These are phyloP conservation scores for Crotalaria pallida DNA, from an alignment of 306 rosid genomes.

Conservation along the genomic window DNA sequence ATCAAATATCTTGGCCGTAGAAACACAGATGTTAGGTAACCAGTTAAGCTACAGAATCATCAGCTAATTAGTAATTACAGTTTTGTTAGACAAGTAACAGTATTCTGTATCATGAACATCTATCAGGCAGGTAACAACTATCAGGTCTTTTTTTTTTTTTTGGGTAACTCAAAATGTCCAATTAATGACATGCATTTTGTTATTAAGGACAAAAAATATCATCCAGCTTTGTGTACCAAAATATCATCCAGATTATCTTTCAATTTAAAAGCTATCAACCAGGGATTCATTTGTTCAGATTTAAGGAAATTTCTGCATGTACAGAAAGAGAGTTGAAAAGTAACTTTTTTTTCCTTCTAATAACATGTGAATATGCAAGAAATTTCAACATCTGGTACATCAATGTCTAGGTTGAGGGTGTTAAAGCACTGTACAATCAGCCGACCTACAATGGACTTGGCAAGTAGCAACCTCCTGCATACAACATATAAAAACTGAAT, in stretches of 20 bases:
- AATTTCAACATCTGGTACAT: slow-evolving; percentile 23
- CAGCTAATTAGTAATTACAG: too few relatives aligned
- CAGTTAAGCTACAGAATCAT: not conserved
- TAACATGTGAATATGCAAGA: slow-evolving; percentile 37
- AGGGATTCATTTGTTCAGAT: not conserved
- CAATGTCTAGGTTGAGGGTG: slow-evolving; percentile 31
- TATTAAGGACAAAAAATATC: not conserved
- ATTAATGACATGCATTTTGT: not conserved
- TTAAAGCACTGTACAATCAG: slow-evolving; percentile 66
- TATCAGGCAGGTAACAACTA: not conserved
- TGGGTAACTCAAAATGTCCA: not conserved
- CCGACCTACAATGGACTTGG: slow-evolving; percentile 31
- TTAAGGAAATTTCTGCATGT: not conserved
- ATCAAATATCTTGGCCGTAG: not conserved
- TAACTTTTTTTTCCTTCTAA: not conserved
- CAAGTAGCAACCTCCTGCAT: slow-evolving; percentile 57
- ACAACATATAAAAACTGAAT: slow-evolving; percentile 18
- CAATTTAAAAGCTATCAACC: slow-evolving; percentile 2
- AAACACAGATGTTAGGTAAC: not conserved
- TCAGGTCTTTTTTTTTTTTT: not conserved
- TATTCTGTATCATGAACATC: not conserved
- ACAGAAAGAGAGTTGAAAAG: not conserved
- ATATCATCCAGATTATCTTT: not conserved
- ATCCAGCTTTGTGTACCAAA: not conserved
- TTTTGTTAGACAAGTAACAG: too few relatives aligned